These are phyloP conservation scores for Casaregolazyma suthepensis DNA, from an alignment of 1,139 yeast species.

Conservation along the genomic window DNA sequence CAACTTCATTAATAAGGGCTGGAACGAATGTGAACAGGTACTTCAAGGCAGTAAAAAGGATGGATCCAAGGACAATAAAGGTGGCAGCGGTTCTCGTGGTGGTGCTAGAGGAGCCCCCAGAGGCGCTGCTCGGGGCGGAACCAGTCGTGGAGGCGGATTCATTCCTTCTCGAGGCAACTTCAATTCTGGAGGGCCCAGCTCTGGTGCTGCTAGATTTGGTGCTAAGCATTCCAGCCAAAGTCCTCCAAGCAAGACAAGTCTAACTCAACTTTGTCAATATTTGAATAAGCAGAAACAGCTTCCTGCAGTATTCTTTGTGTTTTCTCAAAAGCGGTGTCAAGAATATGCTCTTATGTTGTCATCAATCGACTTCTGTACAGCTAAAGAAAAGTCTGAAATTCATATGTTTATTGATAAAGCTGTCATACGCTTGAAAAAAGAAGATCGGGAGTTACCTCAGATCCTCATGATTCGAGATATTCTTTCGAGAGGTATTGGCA, in stretches of 20 bases:
- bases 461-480: conserved; percentile 74
- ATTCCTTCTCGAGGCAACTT: conserved; percentile 30
- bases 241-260: conserved; percentile 56
- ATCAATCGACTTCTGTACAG: conserved; percentile 72
- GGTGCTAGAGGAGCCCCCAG: conserved; percentile 32
- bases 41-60: conserved; percentile 39
- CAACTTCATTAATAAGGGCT: conserved; percentile 59
- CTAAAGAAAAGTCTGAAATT: conserved; percentile 81
- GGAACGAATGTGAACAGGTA: conserved; percentile 52
- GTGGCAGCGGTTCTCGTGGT: conserved; percentile 24
- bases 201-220: conserved; percentile 25
- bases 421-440: conserved; percentile 77
- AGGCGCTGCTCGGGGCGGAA: conserved; percentile 18
- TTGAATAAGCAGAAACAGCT: conserved; percentile 59
- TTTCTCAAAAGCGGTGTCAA: conserved; percentile 89
- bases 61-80: conserved; percentile 25
- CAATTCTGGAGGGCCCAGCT: conserved; percentile 26
- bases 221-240: conserved; percentile 36
- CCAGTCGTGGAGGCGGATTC: conserved; percentile 22
- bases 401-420: conserved; percentile 91
- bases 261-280: conserved; percentile 57
- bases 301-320: conserved; percentile 91
- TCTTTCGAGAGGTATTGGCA: conserved; percentile 87
- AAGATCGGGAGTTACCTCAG: conserved; percentile 91
- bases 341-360: conserved; percentile 78